A percentile compares a stretch with the other conserved stretches of the same genome.
Conservation (phyloP, 805 yeast species). For the Starmerella floris region DNA sequence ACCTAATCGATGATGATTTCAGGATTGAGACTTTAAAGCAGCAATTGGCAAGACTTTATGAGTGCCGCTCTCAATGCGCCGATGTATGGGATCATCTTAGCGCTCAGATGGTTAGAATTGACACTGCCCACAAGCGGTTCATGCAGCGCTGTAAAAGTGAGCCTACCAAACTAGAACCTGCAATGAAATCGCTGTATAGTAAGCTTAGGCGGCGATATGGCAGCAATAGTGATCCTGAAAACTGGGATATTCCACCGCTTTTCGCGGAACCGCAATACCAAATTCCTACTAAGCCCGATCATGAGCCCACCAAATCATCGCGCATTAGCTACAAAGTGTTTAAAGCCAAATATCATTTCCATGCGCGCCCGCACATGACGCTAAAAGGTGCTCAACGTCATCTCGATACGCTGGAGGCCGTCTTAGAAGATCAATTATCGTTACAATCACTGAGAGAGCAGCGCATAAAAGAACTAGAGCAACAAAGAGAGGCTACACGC, state of each 20-base stretch:
- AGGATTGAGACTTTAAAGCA: background rate
- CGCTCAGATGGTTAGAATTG: background rate
- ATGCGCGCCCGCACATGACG: background rate
- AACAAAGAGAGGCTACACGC: background rate
- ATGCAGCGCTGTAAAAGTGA: background rate
- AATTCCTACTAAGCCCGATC: background rate
- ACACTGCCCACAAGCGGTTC: background rate
- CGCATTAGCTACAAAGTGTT: background rate
- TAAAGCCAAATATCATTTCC: background rate
- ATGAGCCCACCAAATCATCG: background rate
- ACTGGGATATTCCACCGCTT: background rate
- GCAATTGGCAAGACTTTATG: background rate
- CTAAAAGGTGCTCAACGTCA: background rate
- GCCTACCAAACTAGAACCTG: background rate
- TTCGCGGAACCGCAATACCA: background rate
- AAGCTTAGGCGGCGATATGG: too few relatives aligned
- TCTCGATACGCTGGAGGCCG: background rate
- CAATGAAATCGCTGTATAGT: too few relatives aligned
- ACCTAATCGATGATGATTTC: background rate
- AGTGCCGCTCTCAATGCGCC: background rate
- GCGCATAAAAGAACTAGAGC: background rate
- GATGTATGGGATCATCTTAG: background rate
- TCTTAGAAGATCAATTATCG: background rate
- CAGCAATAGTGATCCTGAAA: background rate
- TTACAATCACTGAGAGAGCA: background rate